Conservation (phyloP, 345 rosid genomes). For the Brassica incana region DNA sequence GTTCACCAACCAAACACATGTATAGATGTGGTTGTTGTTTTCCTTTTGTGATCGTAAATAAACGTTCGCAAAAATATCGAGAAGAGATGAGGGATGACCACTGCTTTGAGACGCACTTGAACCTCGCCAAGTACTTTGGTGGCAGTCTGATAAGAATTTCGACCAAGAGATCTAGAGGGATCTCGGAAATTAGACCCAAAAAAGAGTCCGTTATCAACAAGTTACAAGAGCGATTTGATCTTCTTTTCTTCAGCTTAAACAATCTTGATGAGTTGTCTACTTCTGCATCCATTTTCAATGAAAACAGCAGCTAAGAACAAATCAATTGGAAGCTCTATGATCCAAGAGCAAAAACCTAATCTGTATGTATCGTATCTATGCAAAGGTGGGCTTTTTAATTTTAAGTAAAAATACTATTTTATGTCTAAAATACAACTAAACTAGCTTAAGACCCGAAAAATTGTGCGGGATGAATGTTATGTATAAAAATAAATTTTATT, state of each 20-base stretch:
- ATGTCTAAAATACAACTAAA: no score
- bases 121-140: not conserved
- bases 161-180: no score
- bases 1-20: not conserved
- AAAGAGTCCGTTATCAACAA: not conserved
- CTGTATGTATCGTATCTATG: no score
- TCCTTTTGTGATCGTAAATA: not conserved
- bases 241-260: constrained; percentile 29
- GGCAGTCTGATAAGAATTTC: no score
- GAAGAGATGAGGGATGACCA: constrained; percentile 2
- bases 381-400: no score
- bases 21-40: not conserved
- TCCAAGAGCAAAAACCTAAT: no score
- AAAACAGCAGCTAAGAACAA: not conserved
- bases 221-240: constrained; percentile 32
- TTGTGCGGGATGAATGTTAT: no score
- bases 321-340: not conserved
- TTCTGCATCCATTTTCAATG: constrained; percentile 47
- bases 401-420: no score
- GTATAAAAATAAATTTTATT: no score
- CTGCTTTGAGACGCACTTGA: constrained; percentile 20
- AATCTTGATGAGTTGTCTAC: constrained; percentile 29
- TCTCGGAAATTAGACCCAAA: not conserved
- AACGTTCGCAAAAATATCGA: not conserved
- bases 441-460: no score